These are phyloP conservation scores for Yarrowia sp. DNA, from an alignment of 805 yeast genomes.

Conservation along the genomic window DNA sequence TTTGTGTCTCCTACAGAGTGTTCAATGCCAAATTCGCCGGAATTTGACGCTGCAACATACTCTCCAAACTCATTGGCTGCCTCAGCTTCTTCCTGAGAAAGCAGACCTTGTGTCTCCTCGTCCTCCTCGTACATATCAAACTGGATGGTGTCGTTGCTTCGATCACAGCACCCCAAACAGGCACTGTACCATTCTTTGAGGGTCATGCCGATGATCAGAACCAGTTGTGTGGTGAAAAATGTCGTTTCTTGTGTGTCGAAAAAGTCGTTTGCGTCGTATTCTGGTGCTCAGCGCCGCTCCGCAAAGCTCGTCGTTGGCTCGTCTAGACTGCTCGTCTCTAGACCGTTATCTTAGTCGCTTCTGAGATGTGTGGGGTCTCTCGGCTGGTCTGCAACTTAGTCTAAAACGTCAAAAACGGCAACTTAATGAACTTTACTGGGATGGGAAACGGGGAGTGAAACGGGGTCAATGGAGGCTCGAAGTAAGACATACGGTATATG, in stretches of 20 bases:
- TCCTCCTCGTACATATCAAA: conserved; percentile 24
- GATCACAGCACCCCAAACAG: conserved; percentile 6
- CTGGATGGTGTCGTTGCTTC: not conserved
- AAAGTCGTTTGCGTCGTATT: too few relatives aligned
- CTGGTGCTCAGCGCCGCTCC: too few relatives aligned
- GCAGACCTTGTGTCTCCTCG: not conserved
- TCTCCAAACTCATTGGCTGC: conserved; percentile 22
- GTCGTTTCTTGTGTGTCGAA: not conserved
- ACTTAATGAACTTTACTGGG: not conserved
- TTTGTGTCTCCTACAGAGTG: conserved; percentile 11
- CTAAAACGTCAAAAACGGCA: not conserved
- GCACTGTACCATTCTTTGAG: not conserved
- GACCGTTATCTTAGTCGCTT: not conserved
- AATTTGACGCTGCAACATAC: not conserved
- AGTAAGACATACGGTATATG: too few relatives aligned
- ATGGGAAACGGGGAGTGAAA: not conserved
- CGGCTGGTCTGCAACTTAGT: not conserved
- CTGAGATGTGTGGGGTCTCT: conserved; percentile 14
- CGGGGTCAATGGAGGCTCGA: not conserved
- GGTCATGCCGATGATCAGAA: not conserved
- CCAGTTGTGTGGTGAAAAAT: not conserved
- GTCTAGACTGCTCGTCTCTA: not conserved
- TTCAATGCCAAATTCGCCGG: conserved; percentile 13
- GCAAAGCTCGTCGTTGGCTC: conserved; percentile 1
- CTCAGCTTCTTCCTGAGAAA: conserved; percentile 16